These are phyloP conservation scores for Bassia scoparia DNA, from an alignment of 148 eudicot species.

Conservation along the genomic window DNA sequence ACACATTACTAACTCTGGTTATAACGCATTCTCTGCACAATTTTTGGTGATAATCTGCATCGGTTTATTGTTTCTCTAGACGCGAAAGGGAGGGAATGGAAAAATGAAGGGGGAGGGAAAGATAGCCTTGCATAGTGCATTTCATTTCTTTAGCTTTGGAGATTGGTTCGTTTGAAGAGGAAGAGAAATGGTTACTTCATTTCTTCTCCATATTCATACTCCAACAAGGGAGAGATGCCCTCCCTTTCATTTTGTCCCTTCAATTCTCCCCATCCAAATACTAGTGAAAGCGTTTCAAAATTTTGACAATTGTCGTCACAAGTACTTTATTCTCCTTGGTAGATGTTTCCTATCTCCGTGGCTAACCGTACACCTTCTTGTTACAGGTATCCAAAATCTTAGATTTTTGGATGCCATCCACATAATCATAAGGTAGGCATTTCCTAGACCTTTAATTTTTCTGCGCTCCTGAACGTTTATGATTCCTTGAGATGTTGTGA, in stretches of 20 bases:
- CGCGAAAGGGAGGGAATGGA: too few relatives aligned
- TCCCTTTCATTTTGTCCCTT: too few relatives aligned
- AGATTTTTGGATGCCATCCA: constrained; percentile 86
- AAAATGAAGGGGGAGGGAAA: too few relatives aligned
- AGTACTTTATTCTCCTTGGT: constrained; percentile 3
- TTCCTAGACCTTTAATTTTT: neutral
- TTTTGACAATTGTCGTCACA: neutral
- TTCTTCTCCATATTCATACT: too few relatives aligned
- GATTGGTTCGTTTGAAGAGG: too few relatives aligned
- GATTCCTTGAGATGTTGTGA: neutral
- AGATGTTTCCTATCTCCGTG: neutral
- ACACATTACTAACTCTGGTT: neutral
- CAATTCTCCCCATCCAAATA: too few relatives aligned
- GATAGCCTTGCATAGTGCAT: neutral
- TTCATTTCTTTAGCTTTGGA: too few relatives aligned
- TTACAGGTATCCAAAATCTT: constrained; percentile 76
- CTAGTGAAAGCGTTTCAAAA: neutral
- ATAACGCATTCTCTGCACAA: neutral
- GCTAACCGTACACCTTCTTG: constrained; percentile 7
- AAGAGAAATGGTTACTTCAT: too few relatives aligned
- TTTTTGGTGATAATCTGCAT: neutral
- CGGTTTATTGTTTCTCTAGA: too few relatives aligned
- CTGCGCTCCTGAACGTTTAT: neutral
- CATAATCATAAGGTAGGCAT: constrained; percentile 66
- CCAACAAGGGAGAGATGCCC: too few relatives aligned